Evolutionary conservation across 2,329 filamentous ascomycete species (phyloP).

Genomic region (Pseudogymnoascus sp.): DNA sequence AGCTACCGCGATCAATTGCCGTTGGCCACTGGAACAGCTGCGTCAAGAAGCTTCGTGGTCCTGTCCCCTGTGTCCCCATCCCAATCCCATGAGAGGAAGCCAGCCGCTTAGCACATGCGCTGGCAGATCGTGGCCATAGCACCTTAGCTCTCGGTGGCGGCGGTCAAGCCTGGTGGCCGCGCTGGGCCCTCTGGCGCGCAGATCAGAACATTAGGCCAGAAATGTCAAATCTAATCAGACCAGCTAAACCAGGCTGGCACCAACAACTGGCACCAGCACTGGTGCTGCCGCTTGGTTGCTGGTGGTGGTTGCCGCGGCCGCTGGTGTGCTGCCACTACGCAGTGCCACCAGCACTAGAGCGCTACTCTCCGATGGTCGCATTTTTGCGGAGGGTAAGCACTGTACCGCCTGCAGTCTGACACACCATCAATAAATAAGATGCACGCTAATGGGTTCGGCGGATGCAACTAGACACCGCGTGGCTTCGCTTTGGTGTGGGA

Average conservation of each 20-base stretch:
- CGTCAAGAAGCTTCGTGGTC: background rate
- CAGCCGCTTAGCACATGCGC: background rate
- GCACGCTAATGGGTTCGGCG: background rate
- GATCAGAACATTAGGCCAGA: background rate
- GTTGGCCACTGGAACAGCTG: background rate
- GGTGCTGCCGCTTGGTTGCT: background rate
- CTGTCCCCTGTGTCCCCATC: background rate
- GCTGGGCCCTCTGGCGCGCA: background rate
- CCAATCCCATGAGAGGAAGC: background rate
- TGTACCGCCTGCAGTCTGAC: background rate
- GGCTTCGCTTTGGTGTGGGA: background rate
- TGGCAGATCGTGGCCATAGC: background rate
- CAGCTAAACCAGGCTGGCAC: background rate
- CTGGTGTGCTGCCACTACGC: background rate
- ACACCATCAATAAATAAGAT: conserved; percentile 1
- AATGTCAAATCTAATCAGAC: background rate
- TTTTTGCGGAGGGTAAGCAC: background rate
- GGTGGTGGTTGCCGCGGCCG: background rate
- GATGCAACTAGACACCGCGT: background rate
- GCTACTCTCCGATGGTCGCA: background rate
- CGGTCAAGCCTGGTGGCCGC: background rate
- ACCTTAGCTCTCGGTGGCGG: background rate
- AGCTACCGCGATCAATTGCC: background rate
- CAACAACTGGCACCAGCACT: background rate
- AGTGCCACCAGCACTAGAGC: background rate